Evolutionary conservation across 768 basidiomycete genomes (phyloP).

Genomic region (Hortiboletus campestris): DNA sequence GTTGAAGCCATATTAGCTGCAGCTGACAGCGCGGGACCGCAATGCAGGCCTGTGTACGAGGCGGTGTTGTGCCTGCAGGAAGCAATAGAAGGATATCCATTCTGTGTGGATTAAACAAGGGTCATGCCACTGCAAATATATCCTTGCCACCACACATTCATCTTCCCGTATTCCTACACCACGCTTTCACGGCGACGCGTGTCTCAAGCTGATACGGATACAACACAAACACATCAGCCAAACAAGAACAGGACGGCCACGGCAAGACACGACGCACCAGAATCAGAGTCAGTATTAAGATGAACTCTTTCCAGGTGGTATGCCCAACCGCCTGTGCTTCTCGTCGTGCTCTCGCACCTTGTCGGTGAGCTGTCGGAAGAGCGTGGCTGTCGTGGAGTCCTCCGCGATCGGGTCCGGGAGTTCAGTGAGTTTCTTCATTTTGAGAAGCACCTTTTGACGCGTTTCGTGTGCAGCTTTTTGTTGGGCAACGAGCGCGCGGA

Average conservation of each 20-base stretch:
- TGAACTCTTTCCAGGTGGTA: constrained; percentile 24
- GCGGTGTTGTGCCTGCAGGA: no score
- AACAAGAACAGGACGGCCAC: background rate
- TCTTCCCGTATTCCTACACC: background rate
- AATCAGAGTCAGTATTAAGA: constrained; percentile 7
- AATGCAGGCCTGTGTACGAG: no score
- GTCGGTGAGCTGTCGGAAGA: constrained; percentile 20
- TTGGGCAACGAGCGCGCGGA: constrained; percentile 57
- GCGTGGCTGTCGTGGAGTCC: constrained; percentile 6
- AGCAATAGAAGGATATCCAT: no score
- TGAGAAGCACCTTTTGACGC: constrained; percentile 42
- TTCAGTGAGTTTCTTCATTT: constrained; percentile 48
- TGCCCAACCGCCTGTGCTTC: constrained; percentile 26
- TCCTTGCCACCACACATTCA: background rate
- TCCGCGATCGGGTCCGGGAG: constrained; percentile 6
- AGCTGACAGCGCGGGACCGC: no score
- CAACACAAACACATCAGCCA: background rate
- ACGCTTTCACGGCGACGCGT: background rate
- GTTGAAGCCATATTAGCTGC: no score
- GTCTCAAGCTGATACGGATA: background rate
- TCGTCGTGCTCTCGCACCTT: constrained; percentile 28
- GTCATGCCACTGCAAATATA: no score
- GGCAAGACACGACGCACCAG: background rate
- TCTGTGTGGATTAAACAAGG: no score
- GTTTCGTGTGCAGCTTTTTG: constrained; percentile 43